Base-by-base conservation (phyloP, 352 stramenopile species). In the Globisporangium irregulare region DNA sequence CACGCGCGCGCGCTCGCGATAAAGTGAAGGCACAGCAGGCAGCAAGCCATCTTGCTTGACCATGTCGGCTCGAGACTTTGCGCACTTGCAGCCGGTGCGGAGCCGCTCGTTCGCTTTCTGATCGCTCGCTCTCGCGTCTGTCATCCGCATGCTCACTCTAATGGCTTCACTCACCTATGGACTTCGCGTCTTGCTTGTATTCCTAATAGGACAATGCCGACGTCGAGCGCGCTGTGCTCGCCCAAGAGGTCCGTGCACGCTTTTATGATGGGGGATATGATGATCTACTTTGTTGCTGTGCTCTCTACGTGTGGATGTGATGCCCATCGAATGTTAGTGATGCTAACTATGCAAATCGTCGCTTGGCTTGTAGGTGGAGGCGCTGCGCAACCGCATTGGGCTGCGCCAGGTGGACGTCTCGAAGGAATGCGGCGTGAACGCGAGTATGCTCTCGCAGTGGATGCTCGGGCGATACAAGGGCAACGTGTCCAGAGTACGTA, bases 401-500 rank as follows among this genome's bases (percentile, higher is more conserved):
- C 71, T 94, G 65, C 84, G 86, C 4, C 86, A 94, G 75, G 81
- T 94, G 27, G 86, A 94, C 56, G 86, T 94, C 59, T 92, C 84
- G 34, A 94, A 94, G 72, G 86, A 94, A 69, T 94, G 86, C 41
- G 86, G 86, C 53, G 86, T 94, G 59, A 94, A 94, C 65, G 86
- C 86, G 43, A 91, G 81, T 68, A 94, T 94, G 86, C 78, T 94
- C 53, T 94, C 86, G 48, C 86, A 94, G 72, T 94, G 86, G 86
- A 94, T 94, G 86, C 76, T 94, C 53, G 86, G 86, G 9, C 76
- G 86, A 29, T 94, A 94, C 81, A 94, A 94, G 60, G 86, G 86
- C 67, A 94, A 94, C 59, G 81, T 94, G 56, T 84, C 79, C 0
- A 77, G 86, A 64, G 84, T 93, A 80, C 34, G 84, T 62, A n/a